Conservation (phyloP, 2,329 filamentous ascomycete species). For the Saccharata proteae region DNA sequence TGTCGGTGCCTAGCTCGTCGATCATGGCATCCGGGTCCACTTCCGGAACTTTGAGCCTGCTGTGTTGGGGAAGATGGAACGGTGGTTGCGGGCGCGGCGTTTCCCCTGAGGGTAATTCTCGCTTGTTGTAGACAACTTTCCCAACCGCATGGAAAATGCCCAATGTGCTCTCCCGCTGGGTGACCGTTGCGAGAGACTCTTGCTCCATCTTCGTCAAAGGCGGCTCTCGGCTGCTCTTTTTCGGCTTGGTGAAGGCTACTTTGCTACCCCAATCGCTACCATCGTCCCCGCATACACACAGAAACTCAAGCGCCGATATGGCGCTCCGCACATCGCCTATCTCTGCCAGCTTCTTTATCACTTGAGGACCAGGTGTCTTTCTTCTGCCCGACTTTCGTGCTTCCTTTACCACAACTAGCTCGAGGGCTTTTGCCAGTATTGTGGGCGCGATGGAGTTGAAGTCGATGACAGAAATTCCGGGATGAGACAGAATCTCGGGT, state of each 20-base stretch:
- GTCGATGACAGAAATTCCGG: constrained; percentile 67
- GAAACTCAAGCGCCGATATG: constrained; percentile 82
- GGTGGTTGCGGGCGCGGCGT: constrained; percentile 29
- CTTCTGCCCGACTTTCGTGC: constrained; percentile 63
- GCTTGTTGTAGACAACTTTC: constrained; percentile 93
- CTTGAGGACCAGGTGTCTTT: constrained; percentile 63
- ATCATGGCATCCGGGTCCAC: constrained; percentile 56
- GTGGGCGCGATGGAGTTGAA: constrained; percentile 90
- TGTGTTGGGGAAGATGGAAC: constrained; percentile 32
- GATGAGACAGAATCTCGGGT: constrained; percentile 71
- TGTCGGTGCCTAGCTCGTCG: constrained; percentile 87
- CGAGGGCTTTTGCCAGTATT: constrained; percentile 71
- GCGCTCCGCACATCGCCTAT: constrained; percentile 88
- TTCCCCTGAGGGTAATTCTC: constrained; percentile 33
- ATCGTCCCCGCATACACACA: constrained; percentile 73
- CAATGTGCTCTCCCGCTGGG: constrained; percentile 75
- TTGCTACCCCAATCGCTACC: constrained; percentile 73
- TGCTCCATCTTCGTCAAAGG: constrained; percentile 65
- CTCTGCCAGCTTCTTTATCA: constrained; percentile 69
- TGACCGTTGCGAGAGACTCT: constrained; percentile 68
- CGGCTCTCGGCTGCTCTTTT: constrained; percentile 40
- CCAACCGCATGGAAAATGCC: constrained; percentile 95
- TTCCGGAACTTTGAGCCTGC: constrained; percentile 32
- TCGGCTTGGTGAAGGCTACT: constrained; percentile 57
- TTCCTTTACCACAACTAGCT: constrained; percentile 74